Evolutionary conservation across 2,329 filamentous ascomycete species (phyloP).

Genomic region (Talaromyces verruculosus): DNA sequence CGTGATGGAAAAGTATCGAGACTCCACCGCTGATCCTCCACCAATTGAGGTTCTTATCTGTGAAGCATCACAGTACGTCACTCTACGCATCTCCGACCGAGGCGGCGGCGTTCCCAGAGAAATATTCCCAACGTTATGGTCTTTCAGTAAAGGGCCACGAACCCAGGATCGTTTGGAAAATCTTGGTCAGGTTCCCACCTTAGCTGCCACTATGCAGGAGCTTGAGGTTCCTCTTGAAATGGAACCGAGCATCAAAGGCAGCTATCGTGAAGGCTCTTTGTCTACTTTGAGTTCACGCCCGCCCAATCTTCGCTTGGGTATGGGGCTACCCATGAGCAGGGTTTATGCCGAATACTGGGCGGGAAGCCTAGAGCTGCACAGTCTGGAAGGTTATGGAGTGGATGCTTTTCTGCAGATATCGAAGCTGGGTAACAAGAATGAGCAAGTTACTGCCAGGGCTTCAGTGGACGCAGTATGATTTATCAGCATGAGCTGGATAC

Average conservation of each 20-base stretch:
- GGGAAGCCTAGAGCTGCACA: conserved; percentile 85
- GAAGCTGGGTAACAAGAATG: conserved; percentile 95
- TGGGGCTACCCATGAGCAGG: conserved; percentile 88
- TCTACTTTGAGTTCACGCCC: conserved; percentile 77
- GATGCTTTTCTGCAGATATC: conserved; percentile 96
- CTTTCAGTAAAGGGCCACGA: conserved; percentile 89
- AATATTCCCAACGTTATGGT: conserved; percentile 88
- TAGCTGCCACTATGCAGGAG: conserved; percentile 93
- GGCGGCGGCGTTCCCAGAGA: conserved; percentile 87
- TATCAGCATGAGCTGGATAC: not conserved
- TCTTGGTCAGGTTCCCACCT: conserved; percentile 78
- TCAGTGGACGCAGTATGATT: conserved; percentile 71
- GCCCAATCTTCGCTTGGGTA: conserved; percentile 82
- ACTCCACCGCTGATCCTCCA: conserved; percentile 56
- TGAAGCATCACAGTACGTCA: conserved; percentile 90
- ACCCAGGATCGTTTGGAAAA: conserved; percentile 78
- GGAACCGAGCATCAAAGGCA: conserved; percentile 34
- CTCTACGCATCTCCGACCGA: conserved; percentile 92
- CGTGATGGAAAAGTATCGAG: conserved; percentile 71
- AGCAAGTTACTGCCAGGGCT: conserved; percentile 78
- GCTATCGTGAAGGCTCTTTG: conserved; percentile 64
- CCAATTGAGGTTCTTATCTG: conserved; percentile 94
- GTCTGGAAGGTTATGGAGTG: conserved; percentile 89
- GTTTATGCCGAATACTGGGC: conserved; percentile 99
- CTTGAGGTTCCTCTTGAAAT: conserved; percentile 53